Base-by-base conservation (phyloP, 257 asterid species). In the Asclepias syriaca region DNA sequence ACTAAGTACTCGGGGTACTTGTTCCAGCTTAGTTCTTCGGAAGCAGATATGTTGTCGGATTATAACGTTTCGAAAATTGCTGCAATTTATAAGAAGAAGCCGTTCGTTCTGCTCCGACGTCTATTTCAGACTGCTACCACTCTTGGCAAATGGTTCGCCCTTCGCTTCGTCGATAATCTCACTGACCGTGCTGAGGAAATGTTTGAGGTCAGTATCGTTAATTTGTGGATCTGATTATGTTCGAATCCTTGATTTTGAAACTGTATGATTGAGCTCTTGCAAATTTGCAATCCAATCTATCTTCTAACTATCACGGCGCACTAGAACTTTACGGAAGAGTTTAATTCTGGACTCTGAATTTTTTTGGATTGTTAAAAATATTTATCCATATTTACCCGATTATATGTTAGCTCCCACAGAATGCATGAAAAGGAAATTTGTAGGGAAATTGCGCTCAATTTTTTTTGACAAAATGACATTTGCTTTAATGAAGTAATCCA, bases 71-170 rank as follows among this genome's bases (percentile, higher is more conserved):
- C 87, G 34, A 89, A 56, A 79, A 91, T 94, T 50, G 73, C 77
- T 4, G 84, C 78, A 37, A 78, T 88, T 71, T 94, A 91, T 80
- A 84, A 76, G 89, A 91, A 79, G 78, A 94, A 87, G 83, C 98
- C 98, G 60, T 48, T 87, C 48, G 72, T 94, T 78, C 84, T 94
- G 50, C 71, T 91, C 66, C 96, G 97, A 50, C 87, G 98, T 18
- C 78, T 94, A 60, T 79, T 94, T 63, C 98, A 94, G 77, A 84
- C 82, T 27, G 90, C 88, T 56, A 77, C 88, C 66, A 89, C 95
- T 34, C 87, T 94, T 21, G 96, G 98, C 80, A 88, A 86, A 80
- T 94, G 98, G 98, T 89, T 89, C 79, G 97, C 91, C 22, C 87
- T 89, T 66, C 88, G 98, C 24, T 91, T 83, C 81, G 80, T 88